Conservation (phyloP, 805 yeast genomes). For the Lachancea cidri region DNA sequence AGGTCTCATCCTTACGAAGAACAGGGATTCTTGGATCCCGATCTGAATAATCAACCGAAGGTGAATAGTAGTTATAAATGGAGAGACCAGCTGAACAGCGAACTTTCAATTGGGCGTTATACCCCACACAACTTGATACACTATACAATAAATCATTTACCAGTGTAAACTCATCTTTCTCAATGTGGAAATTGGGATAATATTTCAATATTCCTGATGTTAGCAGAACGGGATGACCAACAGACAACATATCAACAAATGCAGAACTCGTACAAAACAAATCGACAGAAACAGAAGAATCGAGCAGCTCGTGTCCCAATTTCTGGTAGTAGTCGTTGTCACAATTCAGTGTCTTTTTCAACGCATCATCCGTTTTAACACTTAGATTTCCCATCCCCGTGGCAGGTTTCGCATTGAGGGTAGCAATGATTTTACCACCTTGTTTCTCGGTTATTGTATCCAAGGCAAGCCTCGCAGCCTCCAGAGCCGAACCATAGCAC, state of each 20-base stretch:
- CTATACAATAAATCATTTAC: constrained; percentile 54
- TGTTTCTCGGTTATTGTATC: constrained; percentile 46
- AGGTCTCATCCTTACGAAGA: constrained; percentile 54
- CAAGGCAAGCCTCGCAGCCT: constrained; percentile 60
- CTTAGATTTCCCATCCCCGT: constrained; percentile 72
- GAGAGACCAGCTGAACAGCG: constrained; percentile 87
- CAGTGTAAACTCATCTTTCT: constrained; percentile 64
- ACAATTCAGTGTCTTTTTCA: constrained; percentile 51
- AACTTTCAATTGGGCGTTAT: constrained; percentile 75
- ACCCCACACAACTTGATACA: constrained; percentile 52
- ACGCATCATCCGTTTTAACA: constrained; percentile 37
- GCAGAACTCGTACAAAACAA: constrained; percentile 62
- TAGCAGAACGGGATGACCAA: constrained; percentile 55
- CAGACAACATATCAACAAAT: constrained; percentile 66
- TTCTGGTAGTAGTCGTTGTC: constrained; percentile 57
- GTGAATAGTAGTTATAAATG: constrained; percentile 69
- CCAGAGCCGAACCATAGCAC: constrained; percentile 73
- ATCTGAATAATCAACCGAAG: constrained; percentile 38
- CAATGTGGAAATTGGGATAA: constrained; percentile 63
- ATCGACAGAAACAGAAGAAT: constrained; percentile 66
- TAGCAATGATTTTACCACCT: constrained; percentile 77
- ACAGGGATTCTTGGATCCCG: constrained; percentile 70
- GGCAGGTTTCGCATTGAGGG: constrained; percentile 67
- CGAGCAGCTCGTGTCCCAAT: constrained; percentile 51
- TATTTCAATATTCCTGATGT: constrained; percentile 68